Conservation (phyloP, 768 basidiomycete genomes). For the Cubamyces lactineus region DNA sequence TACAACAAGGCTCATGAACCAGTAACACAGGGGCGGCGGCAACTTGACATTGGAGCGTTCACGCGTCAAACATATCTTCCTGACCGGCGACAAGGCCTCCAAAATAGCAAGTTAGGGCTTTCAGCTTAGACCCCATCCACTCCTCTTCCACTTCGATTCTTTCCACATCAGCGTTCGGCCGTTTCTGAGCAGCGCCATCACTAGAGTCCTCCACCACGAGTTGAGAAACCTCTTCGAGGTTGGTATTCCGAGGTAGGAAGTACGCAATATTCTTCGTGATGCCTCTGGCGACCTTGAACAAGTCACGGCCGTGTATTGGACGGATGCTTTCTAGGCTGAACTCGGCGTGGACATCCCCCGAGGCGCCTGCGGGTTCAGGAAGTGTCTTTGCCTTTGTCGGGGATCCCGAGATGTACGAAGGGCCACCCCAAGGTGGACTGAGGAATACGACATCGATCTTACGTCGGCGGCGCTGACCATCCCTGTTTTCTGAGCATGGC, state of each 20-base stretch:
- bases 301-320: slow-evolving; percentile 81
- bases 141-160: slow-evolving; percentile 92
- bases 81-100: slow-evolving; percentile 80
- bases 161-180: slow-evolving; percentile 40
- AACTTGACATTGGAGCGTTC: background rate
- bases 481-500: slow-evolving; percentile 8
- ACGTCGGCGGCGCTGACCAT: slow-evolving; percentile 35
- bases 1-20: background rate
- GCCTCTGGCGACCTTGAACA: slow-evolving; percentile 72
- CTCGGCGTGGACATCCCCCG: slow-evolving; percentile 34
- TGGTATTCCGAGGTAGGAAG: slow-evolving; percentile 84
- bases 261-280: slow-evolving; percentile 87
- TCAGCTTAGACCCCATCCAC: slow-evolving; percentile 93
- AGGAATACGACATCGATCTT: slow-evolving; percentile 90
- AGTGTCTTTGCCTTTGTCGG: slow-evolving; percentile 9
- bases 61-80: slow-evolving; percentile 49
- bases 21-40: too few relatives aligned
- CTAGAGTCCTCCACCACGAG: slow-evolving; percentile 39
- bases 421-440: slow-evolving; percentile 97
- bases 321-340: slow-evolving; percentile 74
- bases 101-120: slow-evolving; percentile 93
- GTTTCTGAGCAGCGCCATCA: background rate
- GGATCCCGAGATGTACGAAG: slow-evolving; percentile 58
- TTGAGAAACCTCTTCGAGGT: slow-evolving; percentile 69
- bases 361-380: slow-evolving; percentile 7